Evolutionary conservation across 495 filamentous ascomycete species (phyloP), one percentile per base, ranked within the genome.

Genomic region (Aspergillus affinis): DNA sequence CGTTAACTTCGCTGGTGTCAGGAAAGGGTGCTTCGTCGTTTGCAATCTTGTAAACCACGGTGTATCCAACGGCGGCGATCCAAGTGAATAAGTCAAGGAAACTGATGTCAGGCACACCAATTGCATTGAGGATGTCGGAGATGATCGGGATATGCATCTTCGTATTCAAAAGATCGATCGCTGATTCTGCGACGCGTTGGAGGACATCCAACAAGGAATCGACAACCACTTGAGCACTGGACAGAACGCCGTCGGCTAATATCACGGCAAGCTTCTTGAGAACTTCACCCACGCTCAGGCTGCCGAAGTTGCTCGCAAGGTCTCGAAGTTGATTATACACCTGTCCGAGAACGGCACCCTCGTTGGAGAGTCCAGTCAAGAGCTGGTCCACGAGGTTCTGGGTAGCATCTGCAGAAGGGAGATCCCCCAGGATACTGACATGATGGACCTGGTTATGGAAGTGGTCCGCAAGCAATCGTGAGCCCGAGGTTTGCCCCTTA

Each of bases 101-200:
- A 8, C 49, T 49, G 7, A 62, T 50, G 10, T 62, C 61, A 9
- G 50, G 55, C 0, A 62, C 44, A 4, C 60, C 61, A 29, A 62
- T 58, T 0, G n/a, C 29, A 27, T 55, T 58, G 27, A 62, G 61
- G 20, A 62, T 50, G 19, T 54, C 55, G 5, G 61, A 62, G 27
- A 62, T 62, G 27, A 62, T 45, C 0, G 61, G 61, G 50, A 59
- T 62, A 19, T 62, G 61, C 41, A 62, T 55, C n/a, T 62, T 62
- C 19, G 51, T 55, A 17, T 62, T 55, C 4, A 62, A 27, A 1
- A 62, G 15, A 4, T 2, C 26, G 17, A 59, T 0, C 6, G 61
- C 61, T 2, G 55, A 29, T 7, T 26, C 1, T 3, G 55, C 55
- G 0, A 62, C 23, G 0, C 3, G 3, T 10, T 15, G 3, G 5